Conservation (phyloP, 306 rosid species). For the Sphenostylis stenocarpa region DNA sequence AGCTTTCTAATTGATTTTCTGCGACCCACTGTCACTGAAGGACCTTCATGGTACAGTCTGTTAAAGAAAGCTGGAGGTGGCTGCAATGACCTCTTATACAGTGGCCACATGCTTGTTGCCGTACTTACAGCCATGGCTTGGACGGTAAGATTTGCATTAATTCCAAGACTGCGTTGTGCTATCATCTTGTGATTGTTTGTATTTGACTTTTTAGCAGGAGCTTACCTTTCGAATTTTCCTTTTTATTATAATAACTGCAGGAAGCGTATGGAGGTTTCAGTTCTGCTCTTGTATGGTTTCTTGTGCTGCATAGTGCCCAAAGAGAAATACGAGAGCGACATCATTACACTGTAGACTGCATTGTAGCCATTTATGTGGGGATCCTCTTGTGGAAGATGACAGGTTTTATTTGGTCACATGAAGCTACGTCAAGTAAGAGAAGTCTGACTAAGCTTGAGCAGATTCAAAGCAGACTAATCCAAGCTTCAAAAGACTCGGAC, state of each 20-base stretch:
- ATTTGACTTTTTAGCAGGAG: constrained; percentile 4
- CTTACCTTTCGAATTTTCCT: constrained; percentile 23
- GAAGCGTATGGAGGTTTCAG: constrained; percentile 95
- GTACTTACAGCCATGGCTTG: constrained; percentile 99
- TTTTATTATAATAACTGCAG: constrained; percentile 45
- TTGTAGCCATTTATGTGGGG: constrained; percentile 89
- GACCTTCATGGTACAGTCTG: constrained; percentile 76
- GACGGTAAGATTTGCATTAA: constrained; percentile 62
- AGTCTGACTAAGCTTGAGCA: constrained; percentile 59
- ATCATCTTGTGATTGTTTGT: neutral
- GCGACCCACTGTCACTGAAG: constrained; percentile 71
- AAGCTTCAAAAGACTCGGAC: constrained; percentile 87
- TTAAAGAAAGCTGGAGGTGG: constrained; percentile 94
- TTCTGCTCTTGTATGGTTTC: constrained; percentile 85
- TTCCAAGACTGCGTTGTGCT: constrained; percentile 10
- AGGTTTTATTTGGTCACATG: constrained; percentile 73
- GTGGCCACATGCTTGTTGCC: constrained; percentile 97
- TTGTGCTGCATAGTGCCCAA: constrained; percentile 83
- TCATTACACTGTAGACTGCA: constrained; percentile 79
- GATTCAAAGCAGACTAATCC: constrained; percentile 69
- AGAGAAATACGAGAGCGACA: constrained; percentile 93
- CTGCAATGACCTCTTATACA: constrained; percentile 92
- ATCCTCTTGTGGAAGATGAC: constrained; percentile 92
- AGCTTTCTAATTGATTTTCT: constrained; percentile 75
- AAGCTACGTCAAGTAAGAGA: constrained; percentile 32